Conservation (phyloP, 2,329 filamentous ascomycete species). For the Paracamarosporium sp. region DNA sequence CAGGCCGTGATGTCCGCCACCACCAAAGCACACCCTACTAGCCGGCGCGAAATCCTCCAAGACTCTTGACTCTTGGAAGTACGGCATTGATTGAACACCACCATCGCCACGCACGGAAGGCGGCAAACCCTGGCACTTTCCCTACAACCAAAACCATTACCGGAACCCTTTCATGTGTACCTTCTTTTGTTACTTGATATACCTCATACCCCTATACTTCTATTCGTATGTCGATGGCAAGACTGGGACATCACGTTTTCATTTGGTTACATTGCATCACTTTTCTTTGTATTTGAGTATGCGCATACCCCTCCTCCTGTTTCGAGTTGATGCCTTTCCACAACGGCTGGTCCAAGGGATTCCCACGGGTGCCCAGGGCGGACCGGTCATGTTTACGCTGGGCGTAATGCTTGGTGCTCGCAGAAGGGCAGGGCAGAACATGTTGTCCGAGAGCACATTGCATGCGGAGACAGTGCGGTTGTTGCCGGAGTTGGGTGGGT, state of each 20-base stretch:
- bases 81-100: neutral
- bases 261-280: neutral
- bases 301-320: slow-evolving; percentile 24
- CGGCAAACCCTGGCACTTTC: neutral
- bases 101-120: neutral
- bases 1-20: slow-evolving; percentile 36
- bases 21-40: slow-evolving; percentile 31
- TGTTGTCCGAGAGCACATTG: neutral
- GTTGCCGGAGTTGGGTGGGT: neutral
- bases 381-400: neutral
- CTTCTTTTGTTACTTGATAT: slow-evolving; percentile 9
- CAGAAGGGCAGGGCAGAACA: neutral
- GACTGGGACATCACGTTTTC: neutral
- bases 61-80: neutral
- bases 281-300: slow-evolving; percentile 11
- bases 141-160: neutral
- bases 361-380: neutral
- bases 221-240: slow-evolving; percentile 19
- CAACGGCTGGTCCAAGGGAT: neutral
- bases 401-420: neutral
- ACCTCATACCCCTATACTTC: slow-evolving; percentile 14
- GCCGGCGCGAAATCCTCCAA: neutral
- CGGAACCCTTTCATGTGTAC: slow-evolving; percentile 9
- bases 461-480: neutral
- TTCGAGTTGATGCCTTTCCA: slow-evolving; percentile 2